Percentiles rank a stretch among this genome's conserved stretches.
phyloP scores from a whole-genome alignment of 805 yeast genomes.

The Cyberlindnera maritima region DNA sequence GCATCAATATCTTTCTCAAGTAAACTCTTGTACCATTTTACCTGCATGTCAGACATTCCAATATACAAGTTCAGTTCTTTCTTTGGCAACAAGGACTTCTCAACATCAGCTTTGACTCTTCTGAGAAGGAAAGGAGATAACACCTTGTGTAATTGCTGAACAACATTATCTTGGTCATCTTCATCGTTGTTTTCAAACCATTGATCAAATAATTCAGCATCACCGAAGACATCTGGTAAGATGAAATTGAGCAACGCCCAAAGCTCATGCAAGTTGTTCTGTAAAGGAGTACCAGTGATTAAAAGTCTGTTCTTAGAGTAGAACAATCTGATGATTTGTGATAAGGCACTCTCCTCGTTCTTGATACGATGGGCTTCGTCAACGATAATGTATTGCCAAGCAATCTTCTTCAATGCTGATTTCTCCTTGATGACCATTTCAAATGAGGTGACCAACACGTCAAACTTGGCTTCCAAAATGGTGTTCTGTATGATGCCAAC shows the following conservation, averaged over 20 bases:
- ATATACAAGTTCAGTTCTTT: conserved; percentile 86
- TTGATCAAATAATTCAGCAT: conserved; percentile 83
- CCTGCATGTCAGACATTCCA: conserved; percentile 95
- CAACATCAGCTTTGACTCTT: conserved; percentile 91
- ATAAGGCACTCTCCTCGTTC: conserved; percentile 87
- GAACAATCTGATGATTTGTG: conserved; percentile 88
- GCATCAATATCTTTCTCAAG: conserved; percentile 94
- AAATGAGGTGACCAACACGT: conserved; percentile 86
- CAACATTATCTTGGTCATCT: conserved; percentile 76
- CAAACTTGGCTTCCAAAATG: conserved; percentile 74
- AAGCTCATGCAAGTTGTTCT: conserved; percentile 89
- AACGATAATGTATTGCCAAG: conserved; percentile 91
- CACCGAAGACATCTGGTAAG: conserved; percentile 93
- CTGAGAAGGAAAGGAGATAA: conserved; percentile 84
- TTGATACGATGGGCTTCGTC: conserved; percentile 98
- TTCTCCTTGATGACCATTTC: conserved; percentile 94
- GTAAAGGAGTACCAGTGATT: conserved; percentile 95
- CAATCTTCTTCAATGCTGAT: conserved; percentile 69
- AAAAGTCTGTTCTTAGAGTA: conserved; percentile 80
- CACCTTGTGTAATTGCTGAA: conserved; percentile 84
- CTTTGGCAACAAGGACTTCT: conserved; percentile 84
- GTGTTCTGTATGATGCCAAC: conserved; percentile 52
- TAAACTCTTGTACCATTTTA: conserved; percentile 84
- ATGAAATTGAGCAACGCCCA: conserved; percentile 94
- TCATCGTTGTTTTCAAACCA: conserved; percentile 72